Evolutionary conservation across 2,329 filamentous ascomycete species (phyloP).

Genomic region (Sporothrix phasma): DNA sequence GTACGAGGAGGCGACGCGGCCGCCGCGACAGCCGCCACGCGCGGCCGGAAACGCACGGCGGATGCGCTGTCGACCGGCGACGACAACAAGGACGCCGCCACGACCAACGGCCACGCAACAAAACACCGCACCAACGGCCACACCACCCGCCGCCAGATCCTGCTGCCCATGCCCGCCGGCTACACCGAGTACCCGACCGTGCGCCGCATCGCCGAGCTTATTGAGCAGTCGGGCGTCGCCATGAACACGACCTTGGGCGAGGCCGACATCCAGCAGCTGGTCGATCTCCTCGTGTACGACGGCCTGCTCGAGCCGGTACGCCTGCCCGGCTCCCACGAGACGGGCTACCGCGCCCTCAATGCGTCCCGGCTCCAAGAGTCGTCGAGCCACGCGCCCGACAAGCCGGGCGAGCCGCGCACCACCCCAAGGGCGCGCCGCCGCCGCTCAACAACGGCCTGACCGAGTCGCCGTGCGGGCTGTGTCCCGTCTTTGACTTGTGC

Average conservation of each 20-base stretch:
- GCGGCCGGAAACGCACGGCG: slow-evolving; percentile 41
- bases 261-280: slow-evolving; percentile 70
- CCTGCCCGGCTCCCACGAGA: slow-evolving; percentile 35
- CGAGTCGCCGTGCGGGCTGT: slow-evolving; percentile 81
- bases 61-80: slow-evolving; percentile 33
- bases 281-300: slow-evolving; percentile 84
- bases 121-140: slow-evolving; percentile 18
- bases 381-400: slow-evolving; percentile 17
- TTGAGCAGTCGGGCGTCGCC: slow-evolving; percentile 60
- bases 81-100: slow-evolving; percentile 10
- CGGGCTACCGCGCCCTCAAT: slow-evolving; percentile 43
- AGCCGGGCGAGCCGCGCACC: slow-evolving; percentile 15
- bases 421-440: slow-evolving; percentile 28
- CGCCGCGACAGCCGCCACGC: neutral
- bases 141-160: slow-evolving; percentile 25
- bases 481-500: slow-evolving; percentile 88
- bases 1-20: slow-evolving; percentile 23
- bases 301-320: slow-evolving; percentile 60
- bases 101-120: slow-evolving; percentile 11
- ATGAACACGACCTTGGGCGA: slow-evolving; percentile 61
- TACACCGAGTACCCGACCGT: slow-evolving; percentile 75
- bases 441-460: slow-evolving; percentile 62
- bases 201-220: slow-evolving; percentile 62
- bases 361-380: slow-evolving; percentile 33
- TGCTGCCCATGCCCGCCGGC: slow-evolving; percentile 49